These are phyloP conservation scores for Russula sp. DNA, from an alignment of 768 basidiomycete genomes.

Conservation along the genomic window DNA sequence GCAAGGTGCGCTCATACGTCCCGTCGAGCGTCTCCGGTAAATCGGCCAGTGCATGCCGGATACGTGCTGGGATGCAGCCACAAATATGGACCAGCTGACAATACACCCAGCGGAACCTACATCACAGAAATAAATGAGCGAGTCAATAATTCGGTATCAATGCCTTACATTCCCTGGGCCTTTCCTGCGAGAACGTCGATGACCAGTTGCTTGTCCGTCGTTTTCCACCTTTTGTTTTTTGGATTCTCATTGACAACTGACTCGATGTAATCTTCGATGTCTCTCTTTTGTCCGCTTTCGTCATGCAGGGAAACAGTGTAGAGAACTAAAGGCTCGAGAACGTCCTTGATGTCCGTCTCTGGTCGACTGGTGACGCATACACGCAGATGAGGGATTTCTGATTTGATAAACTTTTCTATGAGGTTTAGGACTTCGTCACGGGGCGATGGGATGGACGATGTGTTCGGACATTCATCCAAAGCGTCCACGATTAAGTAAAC, in stretches of 20 bases:
- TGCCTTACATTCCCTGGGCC: neutral
- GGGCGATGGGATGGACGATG: neutral
- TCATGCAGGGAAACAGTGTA: neutral
- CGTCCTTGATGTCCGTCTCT: neutral
- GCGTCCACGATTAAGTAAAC: neutral
- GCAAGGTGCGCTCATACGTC: neutral
- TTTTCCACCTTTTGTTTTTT: neutral
- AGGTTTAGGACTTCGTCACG: neutral
- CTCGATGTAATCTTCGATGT: neutral
- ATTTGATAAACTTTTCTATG: neutral
- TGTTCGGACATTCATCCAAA: neutral
- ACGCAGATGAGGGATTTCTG: neutral
- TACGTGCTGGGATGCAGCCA: neutral
- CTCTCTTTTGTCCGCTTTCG: neutral
- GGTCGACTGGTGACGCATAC: neutral
- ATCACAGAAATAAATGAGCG: neutral
- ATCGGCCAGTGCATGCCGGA: neutral
- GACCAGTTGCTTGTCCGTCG: neutral
- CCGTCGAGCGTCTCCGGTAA: neutral
- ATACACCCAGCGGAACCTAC: neutral
- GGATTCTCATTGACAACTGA: neutral
- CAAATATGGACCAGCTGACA: neutral
- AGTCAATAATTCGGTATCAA: neutral
- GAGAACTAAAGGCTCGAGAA: neutral
- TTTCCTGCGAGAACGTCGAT: neutral